Conservation (phyloP, 2,329 filamentous ascomycete species). For the Cladophialophora chaetospira region DNA sequence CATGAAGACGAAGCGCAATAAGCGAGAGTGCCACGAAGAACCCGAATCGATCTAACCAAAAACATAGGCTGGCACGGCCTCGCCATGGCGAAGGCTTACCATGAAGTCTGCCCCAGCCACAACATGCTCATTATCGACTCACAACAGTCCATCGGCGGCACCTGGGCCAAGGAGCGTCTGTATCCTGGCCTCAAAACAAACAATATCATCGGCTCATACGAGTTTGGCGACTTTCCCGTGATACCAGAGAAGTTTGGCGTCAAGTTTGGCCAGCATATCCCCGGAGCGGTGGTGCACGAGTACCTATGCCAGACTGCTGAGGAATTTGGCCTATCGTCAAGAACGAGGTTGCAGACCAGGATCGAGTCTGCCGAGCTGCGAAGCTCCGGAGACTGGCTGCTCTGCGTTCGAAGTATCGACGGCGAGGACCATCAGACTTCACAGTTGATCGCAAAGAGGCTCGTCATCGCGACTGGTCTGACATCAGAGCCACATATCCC, state of each 20-base stretch:
- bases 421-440: not conserved
- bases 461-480: conserved; percentile 65
- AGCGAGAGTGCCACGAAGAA: too few relatives aligned
- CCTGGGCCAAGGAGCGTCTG: conserved; percentile 68
- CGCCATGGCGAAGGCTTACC: conserved; percentile 62
- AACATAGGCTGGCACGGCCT: conserved; percentile 59
- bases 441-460: conserved; percentile 45
- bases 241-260: conserved; percentile 54
- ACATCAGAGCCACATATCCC: conserved; percentile 61
- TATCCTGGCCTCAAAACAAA: conserved; percentile 71
- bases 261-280: conserved; percentile 59
- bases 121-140: conserved; percentile 62
- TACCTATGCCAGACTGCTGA: conserved; percentile 61
- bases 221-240: conserved; percentile 76
- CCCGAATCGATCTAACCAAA: too few relatives aligned
- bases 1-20: not conserved
- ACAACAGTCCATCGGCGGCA: conserved; percentile 63
- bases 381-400: conserved; percentile 41
- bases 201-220: conserved; percentile 71
- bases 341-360: conserved; percentile 54
- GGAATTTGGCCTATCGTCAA: conserved; percentile 53
- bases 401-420: conserved; percentile 30
- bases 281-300: conserved; percentile 56
- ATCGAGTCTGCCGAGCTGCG: conserved; percentile 53
- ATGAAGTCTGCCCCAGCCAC: conserved; percentile 59